Conservation (phyloP, 306 rosid genomes). For the Rosa multiflora region DNA sequence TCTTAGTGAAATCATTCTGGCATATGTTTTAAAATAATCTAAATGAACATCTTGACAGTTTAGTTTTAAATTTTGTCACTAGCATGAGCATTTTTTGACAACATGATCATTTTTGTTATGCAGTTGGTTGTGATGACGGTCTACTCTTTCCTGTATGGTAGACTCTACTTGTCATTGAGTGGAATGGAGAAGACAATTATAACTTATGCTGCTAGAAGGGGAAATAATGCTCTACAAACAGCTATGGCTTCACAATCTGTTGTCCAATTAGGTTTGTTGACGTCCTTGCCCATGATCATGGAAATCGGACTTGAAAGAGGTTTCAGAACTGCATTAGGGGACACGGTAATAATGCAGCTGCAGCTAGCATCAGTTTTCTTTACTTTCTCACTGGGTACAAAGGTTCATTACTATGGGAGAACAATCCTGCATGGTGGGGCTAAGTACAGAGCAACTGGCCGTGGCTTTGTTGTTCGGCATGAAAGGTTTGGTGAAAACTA, state of each 20-base stretch:
- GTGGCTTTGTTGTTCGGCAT: slow-evolving; percentile 96
- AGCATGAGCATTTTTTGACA: background rate
- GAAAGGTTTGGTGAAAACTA: slow-evolving; percentile 94
- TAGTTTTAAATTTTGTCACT: background rate
- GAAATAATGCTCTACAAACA: slow-evolving; percentile 57
- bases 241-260: slow-evolving; percentile 83
- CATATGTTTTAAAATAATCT: background rate
- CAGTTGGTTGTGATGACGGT: slow-evolving; percentile 80
- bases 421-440: slow-evolving; percentile 96
- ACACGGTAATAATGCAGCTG: slow-evolving; percentile 80
- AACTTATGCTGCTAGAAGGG: slow-evolving; percentile 60
- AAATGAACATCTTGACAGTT: background rate
- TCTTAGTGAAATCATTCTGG: slow-evolving; percentile 1
- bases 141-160: slow-evolving; percentile 80
- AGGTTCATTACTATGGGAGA: slow-evolving; percentile 87
- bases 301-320: slow-evolving; percentile 98
- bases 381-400: slow-evolving; percentile 91
- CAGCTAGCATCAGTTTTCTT: slow-evolving; percentile 96
- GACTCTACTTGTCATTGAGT: slow-evolving; percentile 84
- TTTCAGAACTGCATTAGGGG: slow-evolving; percentile 82
- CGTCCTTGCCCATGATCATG: slow-evolving; percentile 95
- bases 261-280: slow-evolving; percentile 83
- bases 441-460: slow-evolving; percentile 96
- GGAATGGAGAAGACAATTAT: slow-evolving; percentile 78
- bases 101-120: slow-evolving; percentile 27